phyloP scores from a whole-genome alignment of 2,329 filamentous ascomycete genomes.

The Colletotrichum incanum region DNA sequence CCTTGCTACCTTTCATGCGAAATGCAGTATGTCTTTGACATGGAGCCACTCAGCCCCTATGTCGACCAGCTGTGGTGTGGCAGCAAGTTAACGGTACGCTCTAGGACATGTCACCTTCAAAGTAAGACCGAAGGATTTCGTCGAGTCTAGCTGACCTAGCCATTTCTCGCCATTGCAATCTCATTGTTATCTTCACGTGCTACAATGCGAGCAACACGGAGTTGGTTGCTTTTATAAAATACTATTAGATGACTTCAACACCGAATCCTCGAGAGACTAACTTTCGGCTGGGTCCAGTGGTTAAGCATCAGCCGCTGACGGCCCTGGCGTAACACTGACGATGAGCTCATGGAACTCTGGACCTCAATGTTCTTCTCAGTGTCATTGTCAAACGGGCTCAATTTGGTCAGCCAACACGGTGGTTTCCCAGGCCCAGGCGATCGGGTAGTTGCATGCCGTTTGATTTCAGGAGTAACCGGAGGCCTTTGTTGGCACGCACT shows the following conservation, averaged over 20 bases:
- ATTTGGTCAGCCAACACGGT: no score
- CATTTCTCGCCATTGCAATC: background rate
- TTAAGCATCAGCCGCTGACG: background rate
- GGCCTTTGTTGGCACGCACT: background rate
- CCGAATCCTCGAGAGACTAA: no score
- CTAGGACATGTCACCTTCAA: background rate
- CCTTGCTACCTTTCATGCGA: slow-evolving; percentile 19
- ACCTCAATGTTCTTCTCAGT: background rate
- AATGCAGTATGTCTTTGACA: slow-evolving; percentile 3
- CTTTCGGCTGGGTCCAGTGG: no score
- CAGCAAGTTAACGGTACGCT: background rate
- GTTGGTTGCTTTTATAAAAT: background rate
- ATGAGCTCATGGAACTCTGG: background rate
- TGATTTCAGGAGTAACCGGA: background rate
- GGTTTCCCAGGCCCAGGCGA: background rate
- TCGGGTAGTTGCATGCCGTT: background rate
- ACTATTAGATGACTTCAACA: no score
- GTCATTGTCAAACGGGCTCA: background rate
- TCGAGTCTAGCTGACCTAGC: background rate
- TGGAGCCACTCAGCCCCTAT: background rate
- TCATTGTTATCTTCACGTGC: background rate
- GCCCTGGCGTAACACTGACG: background rate
- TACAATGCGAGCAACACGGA: background rate
- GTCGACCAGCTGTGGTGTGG: background rate
- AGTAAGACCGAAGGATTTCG: background rate